phyloP scores from a whole-genome alignment of 805 yeast genomes.

The Sungouiozyma intestinalis region DNA sequence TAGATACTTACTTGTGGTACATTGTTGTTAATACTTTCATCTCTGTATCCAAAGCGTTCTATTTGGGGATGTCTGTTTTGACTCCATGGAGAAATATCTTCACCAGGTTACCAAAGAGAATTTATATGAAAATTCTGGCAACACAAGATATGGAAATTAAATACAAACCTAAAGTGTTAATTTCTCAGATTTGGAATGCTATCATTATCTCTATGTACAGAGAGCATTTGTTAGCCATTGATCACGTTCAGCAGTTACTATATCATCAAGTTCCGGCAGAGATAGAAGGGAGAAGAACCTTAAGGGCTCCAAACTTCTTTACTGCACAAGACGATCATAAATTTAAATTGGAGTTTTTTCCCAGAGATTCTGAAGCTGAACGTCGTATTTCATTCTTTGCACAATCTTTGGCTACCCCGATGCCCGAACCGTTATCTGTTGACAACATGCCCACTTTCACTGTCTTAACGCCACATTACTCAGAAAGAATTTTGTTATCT shows the following conservation, averaged over 20 bases:
- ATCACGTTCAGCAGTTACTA: slow-evolving; percentile 92
- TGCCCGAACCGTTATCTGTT: slow-evolving; percentile 96
- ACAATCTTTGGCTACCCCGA: slow-evolving; percentile 95
- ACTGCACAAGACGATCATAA: slow-evolving; percentile 88
- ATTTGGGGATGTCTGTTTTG: slow-evolving; percentile 94
- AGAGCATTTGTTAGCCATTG: slow-evolving; percentile 95
- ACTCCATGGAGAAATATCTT: slow-evolving; percentile 99
- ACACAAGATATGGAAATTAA: slow-evolving; percentile 98
- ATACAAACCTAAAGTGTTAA: slow-evolving; percentile 95
- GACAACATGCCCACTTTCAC: slow-evolving; percentile 99
- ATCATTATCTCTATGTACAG: slow-evolving; percentile 98
- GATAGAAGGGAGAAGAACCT: slow-evolving; percentile 92
- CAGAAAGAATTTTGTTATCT: slow-evolving; percentile 85
- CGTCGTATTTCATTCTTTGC: slow-evolving; percentile 99
- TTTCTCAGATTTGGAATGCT: slow-evolving; percentile 98
- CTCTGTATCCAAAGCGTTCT: slow-evolving; percentile 95
- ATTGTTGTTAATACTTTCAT: slow-evolving; percentile 86
- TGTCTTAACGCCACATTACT: slow-evolving; percentile 89
- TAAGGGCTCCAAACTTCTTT: slow-evolving; percentile 97
- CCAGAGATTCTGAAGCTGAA: slow-evolving; percentile 93
- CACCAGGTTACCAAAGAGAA: slow-evolving; percentile 96
- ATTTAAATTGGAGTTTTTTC: slow-evolving; percentile 93
- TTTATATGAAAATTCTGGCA: slow-evolving; percentile 91
- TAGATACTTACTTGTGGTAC: slow-evolving; percentile 99
- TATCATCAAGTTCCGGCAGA: slow-evolving; percentile 98